Evolutionary conservation across 179 eudicot genomes (phyloP), one percentile per base, ranked within the genome.

Genomic region (Carnegiea gigantea): DNA sequence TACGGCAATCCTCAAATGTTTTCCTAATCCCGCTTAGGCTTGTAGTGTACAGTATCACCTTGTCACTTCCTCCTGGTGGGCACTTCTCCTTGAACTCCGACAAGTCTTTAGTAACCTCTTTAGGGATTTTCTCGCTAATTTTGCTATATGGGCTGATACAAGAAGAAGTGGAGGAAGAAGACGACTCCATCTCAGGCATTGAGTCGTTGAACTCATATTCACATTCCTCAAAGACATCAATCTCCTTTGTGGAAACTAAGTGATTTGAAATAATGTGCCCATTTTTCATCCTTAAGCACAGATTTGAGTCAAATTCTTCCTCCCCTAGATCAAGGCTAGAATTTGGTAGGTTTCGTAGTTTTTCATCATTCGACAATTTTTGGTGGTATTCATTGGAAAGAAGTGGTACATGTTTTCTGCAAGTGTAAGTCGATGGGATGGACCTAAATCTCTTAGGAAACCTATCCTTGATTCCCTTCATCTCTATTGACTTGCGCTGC

Each of bases 21-120:
- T 92, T 92, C 70, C 98, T 85, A 5, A 94, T 89, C 75, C 93
- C 93, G 88, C 92, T 80, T 12, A 94, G 86, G 17, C 98, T 90
- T 23, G 98, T 94, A 5, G 97, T 93, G 91, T 94, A 94, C 40
- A 94, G 80, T 51, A 94, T 80, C 17, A 94, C 92, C 26, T 88
- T 88, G 65, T 88, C 88, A 1, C 30, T 43, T 0, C 85, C 84
- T 73, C 73, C 86, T n/a, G 80, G 80, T 70, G 86, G 82, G 53
- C 88, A 89, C 46, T 79, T 92, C 73, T 85, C 87, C 76, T 89
- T 86, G n/a, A 88, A 90, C 51, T 79, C 84, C 20, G 20, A 9
- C 51, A 83, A 53, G 78, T 49, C 70, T 78, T 73, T 65, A 18
- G 23, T 60, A 28, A 67, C 44, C 12, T 65, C 83, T 4, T 28